phyloP scores from a whole-genome alignment of 2,329 filamentous ascomycete genomes.

The Exophiala sp. region DNA sequence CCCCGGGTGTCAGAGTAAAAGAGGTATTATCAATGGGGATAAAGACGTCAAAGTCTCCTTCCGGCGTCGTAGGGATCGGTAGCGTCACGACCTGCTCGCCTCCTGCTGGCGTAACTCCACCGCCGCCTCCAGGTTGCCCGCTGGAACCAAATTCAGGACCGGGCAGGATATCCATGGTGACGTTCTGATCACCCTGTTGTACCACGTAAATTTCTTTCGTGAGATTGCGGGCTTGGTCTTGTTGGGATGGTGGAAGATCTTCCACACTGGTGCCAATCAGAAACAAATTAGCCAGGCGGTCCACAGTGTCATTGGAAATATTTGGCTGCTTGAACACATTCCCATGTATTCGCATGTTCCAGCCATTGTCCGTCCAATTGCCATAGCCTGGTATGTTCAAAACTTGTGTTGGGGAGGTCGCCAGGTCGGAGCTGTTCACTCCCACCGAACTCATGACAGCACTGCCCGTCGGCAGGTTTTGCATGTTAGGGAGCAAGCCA shows the following conservation, averaged over 20 bases:
- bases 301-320: conserved; percentile 57
- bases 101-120: conserved; percentile 49
- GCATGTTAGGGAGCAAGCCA: conserved; percentile 62
- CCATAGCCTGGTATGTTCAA: conserved; percentile 65
- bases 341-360: conserved; percentile 70
- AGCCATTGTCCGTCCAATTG: conserved; percentile 73
- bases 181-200: conserved; percentile 60
- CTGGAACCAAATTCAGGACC: conserved; percentile 52
- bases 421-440: conserved; percentile 53
- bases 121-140: conserved; percentile 45
- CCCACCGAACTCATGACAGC: conserved; percentile 57
- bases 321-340: conserved; percentile 77
- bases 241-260: conserved; percentile 53
- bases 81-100: conserved; percentile 58
- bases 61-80: conserved; percentile 58
- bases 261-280: conserved; percentile 59
- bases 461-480: conserved; percentile 58
- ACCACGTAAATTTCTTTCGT: conserved; percentile 70
- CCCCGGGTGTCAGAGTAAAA: conserved; percentile 55
- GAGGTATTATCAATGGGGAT: conserved; percentile 56
- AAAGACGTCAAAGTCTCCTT: conserved; percentile 71
- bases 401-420: conserved; percentile 61
- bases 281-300: conserved; percentile 65
- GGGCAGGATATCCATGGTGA: conserved; percentile 58
- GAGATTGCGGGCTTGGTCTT: conserved; percentile 65